These are phyloP conservation scores for Lunularia cruciata DNA, from an alignment of 225 moss, liverwort and hornwort genomes.

Conservation along the genomic window DNA sequence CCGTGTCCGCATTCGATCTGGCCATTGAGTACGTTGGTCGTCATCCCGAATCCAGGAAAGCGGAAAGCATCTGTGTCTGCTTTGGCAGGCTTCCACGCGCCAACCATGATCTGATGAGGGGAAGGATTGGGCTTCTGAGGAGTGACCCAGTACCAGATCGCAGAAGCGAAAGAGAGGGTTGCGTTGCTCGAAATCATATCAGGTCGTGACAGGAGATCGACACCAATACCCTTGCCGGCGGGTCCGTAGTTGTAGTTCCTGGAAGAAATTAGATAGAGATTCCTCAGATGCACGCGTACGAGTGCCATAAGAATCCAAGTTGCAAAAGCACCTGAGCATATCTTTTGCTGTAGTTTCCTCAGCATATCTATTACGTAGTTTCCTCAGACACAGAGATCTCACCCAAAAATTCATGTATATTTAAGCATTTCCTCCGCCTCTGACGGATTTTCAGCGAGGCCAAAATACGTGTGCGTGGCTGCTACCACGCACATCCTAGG, in stretches of 20 bases:
- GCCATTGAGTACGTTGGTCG: constrained; percentile 69
- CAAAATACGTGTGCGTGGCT: no score
- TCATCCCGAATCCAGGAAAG: constrained; percentile 69
- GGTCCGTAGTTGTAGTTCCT: constrained; percentile 89
- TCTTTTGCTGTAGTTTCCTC: no score
- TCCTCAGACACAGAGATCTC: no score
- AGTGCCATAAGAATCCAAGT: no score
- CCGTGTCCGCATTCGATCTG: constrained; percentile 91
- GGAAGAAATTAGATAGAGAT: no score
- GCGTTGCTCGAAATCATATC: constrained; percentile 59
- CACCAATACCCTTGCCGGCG: constrained; percentile 52
- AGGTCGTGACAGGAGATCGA: constrained; percentile 56
- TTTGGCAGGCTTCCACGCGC: constrained; percentile 57
- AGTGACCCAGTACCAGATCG: constrained; percentile 79
- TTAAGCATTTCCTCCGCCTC: no score
- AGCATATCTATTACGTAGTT: no score
- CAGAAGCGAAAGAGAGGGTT: constrained; percentile 76
- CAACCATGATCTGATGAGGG: constrained; percentile 75
- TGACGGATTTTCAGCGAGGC: no score
- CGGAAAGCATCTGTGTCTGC: constrained; percentile 34
- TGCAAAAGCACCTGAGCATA: no score
- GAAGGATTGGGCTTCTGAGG: constrained; percentile 77
- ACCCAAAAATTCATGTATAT: no score
- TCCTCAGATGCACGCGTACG: no score
- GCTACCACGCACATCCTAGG: no score